Evolutionary conservation across 352 stramenopile genomes (phyloP), one percentile per base, ranked within the genome.

Genomic region (Pythium diclinum): DNA sequence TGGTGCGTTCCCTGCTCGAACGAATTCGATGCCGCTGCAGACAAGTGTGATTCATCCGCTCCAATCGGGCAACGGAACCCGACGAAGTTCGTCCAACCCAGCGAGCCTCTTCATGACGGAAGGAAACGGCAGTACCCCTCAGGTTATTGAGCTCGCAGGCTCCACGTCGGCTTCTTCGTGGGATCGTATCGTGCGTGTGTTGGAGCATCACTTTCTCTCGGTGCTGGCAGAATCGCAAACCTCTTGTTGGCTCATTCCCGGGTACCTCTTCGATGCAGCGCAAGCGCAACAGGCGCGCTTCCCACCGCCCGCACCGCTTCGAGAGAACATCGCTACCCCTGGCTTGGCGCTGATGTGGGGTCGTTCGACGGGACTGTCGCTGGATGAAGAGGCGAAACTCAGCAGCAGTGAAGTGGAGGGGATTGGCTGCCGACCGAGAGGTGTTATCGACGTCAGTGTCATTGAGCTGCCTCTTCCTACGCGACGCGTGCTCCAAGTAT

Each of bases 271-370:
- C 21, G 77, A 87, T 34, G 14, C 49, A 19, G 40, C 36, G 5
- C 56, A 54, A 48, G 34, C 19, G 0, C 47, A 69, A 51, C 60
- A 73, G 51, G 38, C 56, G 38, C 55, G 52, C 10, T 73, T 73
- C 17, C 67, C 67, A 25, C 67, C 56, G 8, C 3, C 44, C 4
- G 3, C 34, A 23, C 42, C 74, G 83, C 32, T 63, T 69, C 47
- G 64, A 63, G 30, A 68, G 69, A 23, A 60, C 33, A 2, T 90
- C 69, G 71, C 73, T 73, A 58, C 67, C 6, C 78, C 81, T n/a
- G 83, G 83, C 3, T 58, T 86, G n/a, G 75, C 77, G 3, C 68
- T 92, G 11, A 38, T 74, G 16, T 92, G 83, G 83, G 83, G 83
- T 0, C 79, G 76, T n/a, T 70, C 69, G 0, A 72, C 75, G 13